A percentile compares a stretch with the other conserved stretches of the same genome.
These are phyloP conservation scores for Vinca minor DNA, from an alignment of 257 asterid species.

Conservation along the genomic window DNA sequence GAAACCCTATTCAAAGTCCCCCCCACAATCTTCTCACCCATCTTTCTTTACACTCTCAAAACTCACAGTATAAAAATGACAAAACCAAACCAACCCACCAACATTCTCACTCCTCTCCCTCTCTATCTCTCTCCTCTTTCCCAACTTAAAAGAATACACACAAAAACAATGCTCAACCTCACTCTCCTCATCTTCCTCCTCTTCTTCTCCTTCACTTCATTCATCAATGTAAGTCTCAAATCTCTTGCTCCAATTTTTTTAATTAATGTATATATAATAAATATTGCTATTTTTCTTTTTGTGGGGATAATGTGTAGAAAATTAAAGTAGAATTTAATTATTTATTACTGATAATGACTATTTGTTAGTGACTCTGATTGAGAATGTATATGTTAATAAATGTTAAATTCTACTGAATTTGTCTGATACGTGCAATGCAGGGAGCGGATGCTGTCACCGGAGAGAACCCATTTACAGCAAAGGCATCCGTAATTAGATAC, in stretches of 20 bases:
- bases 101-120: too few species aligned
- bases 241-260: too few species aligned
- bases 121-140: neutral
- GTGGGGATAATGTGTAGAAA: too few species aligned
- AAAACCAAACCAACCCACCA: constrained; percentile 6
- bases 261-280: too few species aligned
- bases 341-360: neutral
- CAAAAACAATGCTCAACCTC: constrained; percentile 11
- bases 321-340: too few species aligned
- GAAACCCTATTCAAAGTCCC: neutral
- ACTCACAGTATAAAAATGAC: constrained; percentile 15
- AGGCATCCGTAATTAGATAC: constrained; percentile 25
- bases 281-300: too few species aligned
- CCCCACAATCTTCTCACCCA: neutral
- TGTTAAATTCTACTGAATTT: too few species aligned
- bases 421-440: constrained; percentile 17
- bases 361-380: too few species aligned
- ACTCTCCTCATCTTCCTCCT: constrained; percentile 5
- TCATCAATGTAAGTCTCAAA: constrained; percentile 30
- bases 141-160: too few species aligned
- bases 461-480: constrained; percentile 24
- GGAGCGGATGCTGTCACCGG: constrained; percentile 15
- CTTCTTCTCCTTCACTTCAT: constrained; percentile 10
- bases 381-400: too few species aligned
- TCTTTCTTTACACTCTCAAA: constrained; percentile 8